Conservation (phyloP, 176 grass and related monocot species). For the Poa pratensis region DNA sequence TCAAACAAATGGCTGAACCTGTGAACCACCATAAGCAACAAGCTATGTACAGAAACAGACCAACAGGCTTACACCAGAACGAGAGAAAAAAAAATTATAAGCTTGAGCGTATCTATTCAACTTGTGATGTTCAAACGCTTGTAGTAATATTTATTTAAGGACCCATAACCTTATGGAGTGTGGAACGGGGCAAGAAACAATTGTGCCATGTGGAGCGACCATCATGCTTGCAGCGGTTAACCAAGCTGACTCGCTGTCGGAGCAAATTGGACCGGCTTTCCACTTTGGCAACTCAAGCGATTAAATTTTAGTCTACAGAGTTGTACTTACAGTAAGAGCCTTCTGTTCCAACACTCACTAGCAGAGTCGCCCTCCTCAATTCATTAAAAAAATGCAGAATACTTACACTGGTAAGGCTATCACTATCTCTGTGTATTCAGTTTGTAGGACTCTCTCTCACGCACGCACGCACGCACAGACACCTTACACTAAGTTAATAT, state of each 20-base stretch:
- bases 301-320: slow-evolving; percentile 45
- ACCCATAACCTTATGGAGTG: slow-evolving; percentile 23
- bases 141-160: slow-evolving; percentile 33
- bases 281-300: slow-evolving; percentile 38
- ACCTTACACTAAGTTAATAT: slow-evolving; percentile 9
- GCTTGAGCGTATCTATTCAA: background rate
- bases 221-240: slow-evolving; percentile 4
- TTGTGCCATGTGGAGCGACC: slow-evolving; percentile 30
- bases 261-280: slow-evolving; percentile 46
- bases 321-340: slow-evolving; percentile 28
- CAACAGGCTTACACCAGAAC: background rate
- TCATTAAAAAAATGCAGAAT: slow-evolving; percentile 31
- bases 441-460: slow-evolving; percentile 1
- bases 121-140: slow-evolving; percentile 21
- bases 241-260: slow-evolving; percentile 29
- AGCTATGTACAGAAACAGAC: background rate
- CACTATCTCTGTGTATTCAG: slow-evolving; percentile 25
- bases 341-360: slow-evolving; percentile 25
- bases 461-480: background rate
- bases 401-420: slow-evolving; percentile 26
- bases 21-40: slow-evolving; percentile 43
- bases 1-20: too few species aligned
- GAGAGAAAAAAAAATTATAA: background rate
- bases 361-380: slow-evolving; percentile 42
- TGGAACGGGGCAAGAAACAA: slow-evolving; percentile 22